Base-by-base conservation (phyloP, 2,329 filamentous ascomycete genomes). In the Coniochaeta sp. region DNA sequence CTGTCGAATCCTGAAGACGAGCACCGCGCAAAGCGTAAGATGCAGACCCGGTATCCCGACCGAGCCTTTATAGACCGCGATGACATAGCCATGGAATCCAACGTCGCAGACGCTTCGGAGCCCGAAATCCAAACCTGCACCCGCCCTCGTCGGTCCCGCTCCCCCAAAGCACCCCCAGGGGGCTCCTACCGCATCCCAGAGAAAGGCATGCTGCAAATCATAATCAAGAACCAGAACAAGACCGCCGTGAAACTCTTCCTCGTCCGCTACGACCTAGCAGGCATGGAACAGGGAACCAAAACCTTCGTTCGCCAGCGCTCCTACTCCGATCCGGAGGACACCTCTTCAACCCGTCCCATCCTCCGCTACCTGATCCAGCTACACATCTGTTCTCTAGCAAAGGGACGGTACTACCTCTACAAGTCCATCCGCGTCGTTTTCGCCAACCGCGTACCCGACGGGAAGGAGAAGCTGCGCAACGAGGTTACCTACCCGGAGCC, bases 201-300 rank as follows among this genome's bases (percentile, higher is more conserved):
- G 69, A 89, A 93, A 72, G 95, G 95, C 0, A 95, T 98, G 73
- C 79, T 99, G 16, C 95, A 99, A 68, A 96, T 99, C 64, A 89
- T 99, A 63, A 91, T 99, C 72, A 98, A 98, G 72, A 99, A 98
- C 68, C 93, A 93, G 17, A 96, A 98, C 76, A 98, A 98, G 71
- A 98, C 95, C 3, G 95, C 95, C 1, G 93, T 98, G 59, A 98
- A 99, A 73, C 79, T 99, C 0, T 98, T 98, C 67, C 81, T 98
- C 26, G 86, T 99, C 2, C 95, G 93, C 0, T 99, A 98, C 67
- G 92, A 98, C 70, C 79, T 99, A 1, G 82, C 86, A 1, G 93
- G 91, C 58, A 99, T 99, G 93, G 89, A 95, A 63, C 84, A 91
- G 0, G 92, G 92, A 0, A 96, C 91, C 17, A 98, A 98, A 74